Base-by-base conservation (phyloP, 495 filamentous ascomycete species). In the Hyaloscypha variabilis region DNA sequence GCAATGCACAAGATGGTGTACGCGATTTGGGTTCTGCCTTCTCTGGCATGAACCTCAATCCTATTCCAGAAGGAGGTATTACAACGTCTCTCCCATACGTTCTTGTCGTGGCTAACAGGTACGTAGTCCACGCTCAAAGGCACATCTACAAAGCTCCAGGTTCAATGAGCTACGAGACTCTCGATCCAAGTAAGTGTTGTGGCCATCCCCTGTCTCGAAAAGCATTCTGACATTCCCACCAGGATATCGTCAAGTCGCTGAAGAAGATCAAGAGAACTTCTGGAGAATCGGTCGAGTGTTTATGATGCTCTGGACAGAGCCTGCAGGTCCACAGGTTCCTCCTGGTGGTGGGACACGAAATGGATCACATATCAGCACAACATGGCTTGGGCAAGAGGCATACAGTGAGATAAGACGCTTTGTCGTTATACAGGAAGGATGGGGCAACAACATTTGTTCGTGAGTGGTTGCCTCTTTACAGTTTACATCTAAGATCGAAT, bases 371-470 rank as follows among this genome's bases (percentile, higher is more conserved):
- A 58, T 54, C 25, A 61, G 42, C 28, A 62, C 49, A 8, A 39
- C 39, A 25, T 61, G 36, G 23, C 31, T 64, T 61, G 26, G 28
- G 26, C 34, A 26, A 23, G 59, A 23, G 34, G 61, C 29, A 29
- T 68, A 53, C 54, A 64, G 36, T 57, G 61, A 64, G 25, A 67
- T 71, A 23, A 64, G 65, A 36, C 68, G 65, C 14, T 68, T 71
- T 50, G 68, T 71, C 36, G 58, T 71, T 0, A 26, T 68, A 11
- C 30, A 42, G 28, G 34, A 36, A 13, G 49, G 28, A 6, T 26
- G 54, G 52, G 68, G 68, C 8, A 53, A 64, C 49, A 49, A 29
- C 24, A 52, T 60, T 6, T 70, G 68, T 60, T 60, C 56, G 68
- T 70, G 31, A 60, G 68, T 60, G 23, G 1, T 21, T 23, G 36